phyloP scores from a whole-genome alignment of 768 basidiomycete genomes.

The Dioszegia hungarica region DNA sequence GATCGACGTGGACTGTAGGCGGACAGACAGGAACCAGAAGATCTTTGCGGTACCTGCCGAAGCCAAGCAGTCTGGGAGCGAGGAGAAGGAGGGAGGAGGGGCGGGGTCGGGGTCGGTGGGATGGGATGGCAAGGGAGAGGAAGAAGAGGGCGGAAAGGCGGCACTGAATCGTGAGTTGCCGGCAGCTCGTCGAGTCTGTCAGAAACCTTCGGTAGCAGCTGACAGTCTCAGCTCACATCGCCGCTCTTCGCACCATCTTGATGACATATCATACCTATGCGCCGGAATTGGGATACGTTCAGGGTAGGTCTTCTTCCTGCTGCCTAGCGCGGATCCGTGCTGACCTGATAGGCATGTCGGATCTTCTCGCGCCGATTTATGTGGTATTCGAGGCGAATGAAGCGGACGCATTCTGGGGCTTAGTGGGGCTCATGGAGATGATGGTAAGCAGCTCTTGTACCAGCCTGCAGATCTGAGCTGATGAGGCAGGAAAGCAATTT shows the following conservation, averaged over 20 bases:
- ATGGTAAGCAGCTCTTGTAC: slow-evolving; percentile 61
- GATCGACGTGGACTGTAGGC: slow-evolving; percentile 67
- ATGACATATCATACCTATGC: slow-evolving; percentile 57
- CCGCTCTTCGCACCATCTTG: slow-evolving; percentile 75
- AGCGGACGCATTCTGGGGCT: slow-evolving; percentile 91
- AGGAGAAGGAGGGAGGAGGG: slow-evolving; percentile 56
- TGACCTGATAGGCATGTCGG: slow-evolving; percentile 67
- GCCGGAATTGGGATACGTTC: slow-evolving; percentile 75
- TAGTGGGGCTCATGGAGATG: slow-evolving; percentile 87
- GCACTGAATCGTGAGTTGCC: slow-evolving; percentile 42
- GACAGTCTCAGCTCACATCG: slow-evolving; percentile 59
- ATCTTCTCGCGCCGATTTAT: slow-evolving; percentile 88
- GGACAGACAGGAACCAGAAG: slow-evolving; percentile 91
- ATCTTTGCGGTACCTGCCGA: slow-evolving; percentile 60
- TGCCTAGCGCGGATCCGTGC: background rate
- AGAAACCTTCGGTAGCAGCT: slow-evolving; percentile 9
- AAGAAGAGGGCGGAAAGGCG: slow-evolving; percentile 45
- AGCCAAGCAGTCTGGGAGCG: slow-evolving; percentile 40
- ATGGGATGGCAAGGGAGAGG: slow-evolving; percentile 27
- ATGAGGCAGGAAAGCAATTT: slow-evolving; percentile 79
- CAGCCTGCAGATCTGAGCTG: background rate
- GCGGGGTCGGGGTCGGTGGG: slow-evolving; percentile 6
- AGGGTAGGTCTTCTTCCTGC: slow-evolving; percentile 54
- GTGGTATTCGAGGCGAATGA: slow-evolving; percentile 86
- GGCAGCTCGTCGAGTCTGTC: too few relatives aligned